Conservation (phyloP, 2,329 filamentous ascomycete genomes). For the Aspergillus sergii region DNA sequence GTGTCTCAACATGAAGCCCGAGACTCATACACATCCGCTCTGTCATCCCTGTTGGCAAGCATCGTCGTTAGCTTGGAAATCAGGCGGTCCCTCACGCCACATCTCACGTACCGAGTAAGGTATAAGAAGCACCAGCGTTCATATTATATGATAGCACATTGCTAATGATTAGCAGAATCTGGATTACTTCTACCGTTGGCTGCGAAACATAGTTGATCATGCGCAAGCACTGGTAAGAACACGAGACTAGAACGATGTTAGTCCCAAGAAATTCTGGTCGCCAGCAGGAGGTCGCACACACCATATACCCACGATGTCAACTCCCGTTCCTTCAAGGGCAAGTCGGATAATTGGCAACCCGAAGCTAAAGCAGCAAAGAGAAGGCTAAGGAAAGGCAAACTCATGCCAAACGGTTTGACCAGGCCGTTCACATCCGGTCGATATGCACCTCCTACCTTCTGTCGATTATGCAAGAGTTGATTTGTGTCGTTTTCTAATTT, state of each 20-base stretch:
- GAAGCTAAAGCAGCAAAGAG: slow-evolving; percentile 65
- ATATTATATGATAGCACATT: slow-evolving; percentile 66
- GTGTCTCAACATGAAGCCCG: slow-evolving; percentile 58
- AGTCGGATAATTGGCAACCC: slow-evolving; percentile 61
- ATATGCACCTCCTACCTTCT: slow-evolving; percentile 44
- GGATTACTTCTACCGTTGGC: slow-evolving; percentile 62
- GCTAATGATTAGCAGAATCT: slow-evolving; percentile 63
- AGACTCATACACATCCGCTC: slow-evolving; percentile 58
- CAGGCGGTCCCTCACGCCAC: not conserved
- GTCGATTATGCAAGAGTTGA: slow-evolving; percentile 54
- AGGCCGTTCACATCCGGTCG: slow-evolving; percentile 50
- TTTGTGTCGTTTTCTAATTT: slow-evolving; percentile 55
- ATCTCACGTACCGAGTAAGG: slow-evolving; percentile 53
- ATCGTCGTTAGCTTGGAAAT: slow-evolving; percentile 4
- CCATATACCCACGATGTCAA: slow-evolving; percentile 66
- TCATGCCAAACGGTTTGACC: slow-evolving; percentile 60
- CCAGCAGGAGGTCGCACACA: slow-evolving; percentile 33
- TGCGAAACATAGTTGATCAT: slow-evolving; percentile 67
- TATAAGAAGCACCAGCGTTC: slow-evolving; percentile 67
- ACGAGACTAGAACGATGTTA: slow-evolving; percentile 54
- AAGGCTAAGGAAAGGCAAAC: slow-evolving; percentile 60
- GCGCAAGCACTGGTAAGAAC: slow-evolving; percentile 65
- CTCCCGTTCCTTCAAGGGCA: slow-evolving; percentile 60
- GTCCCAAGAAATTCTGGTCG: slow-evolving; percentile 7
- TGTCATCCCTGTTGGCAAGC: slow-evolving; percentile 31